Evolutionary conservation across 1,284 basidiomycete species (phyloP), one percentile per base, ranked within the genome.

Genomic region (Fomitopsis schrenkii): DNA sequence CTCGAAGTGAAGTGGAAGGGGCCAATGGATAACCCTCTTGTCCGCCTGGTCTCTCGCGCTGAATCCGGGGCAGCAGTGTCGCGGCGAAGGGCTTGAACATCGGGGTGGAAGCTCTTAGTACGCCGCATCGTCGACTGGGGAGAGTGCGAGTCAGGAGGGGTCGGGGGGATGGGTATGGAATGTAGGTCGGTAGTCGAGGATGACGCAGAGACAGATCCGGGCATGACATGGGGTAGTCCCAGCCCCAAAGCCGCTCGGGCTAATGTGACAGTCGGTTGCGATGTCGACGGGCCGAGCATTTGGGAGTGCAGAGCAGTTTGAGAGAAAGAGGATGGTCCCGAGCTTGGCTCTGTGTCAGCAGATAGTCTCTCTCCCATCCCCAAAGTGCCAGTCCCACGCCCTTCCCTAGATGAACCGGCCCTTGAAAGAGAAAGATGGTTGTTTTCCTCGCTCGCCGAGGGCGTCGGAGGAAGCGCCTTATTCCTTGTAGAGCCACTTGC

Each of bases 381-480:
- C 36, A 33, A 17, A 35, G 19, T 55, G 26, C 54, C 56, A 50
- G 40, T 58, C 26, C 57, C 59, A 50, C 48, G 38, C 54, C 36
- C 44, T 28, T 56, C 40, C 50, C 57, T 40, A 26, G 35, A 40
- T n/a, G 57, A 45, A 26, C 44, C 58, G 22, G 55, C 46, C 35
- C 52, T 54, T 15, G 28, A 58, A 63, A 40, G 64, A 64, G 48
- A 56, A 55, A n/a, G 66, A 64, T 40, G 64, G 62, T 19, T 17
- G 9, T 17, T 60, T 22, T 64, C 66, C 26, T 69, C 64, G 15
- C 64, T 65, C n/a, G 64, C 55, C 15, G 66, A 63, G 17, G 88
- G 90, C 2, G 81, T 87, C 2, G 86, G 86, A 50, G 89, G 89
- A 28, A 91, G 80, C 12, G 83, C 84, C 71, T 91, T 90, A 67